Base-by-base conservation (phyloP, 768 basidiomycete genomes). In the Kwoniella newhampshirensis region DNA sequence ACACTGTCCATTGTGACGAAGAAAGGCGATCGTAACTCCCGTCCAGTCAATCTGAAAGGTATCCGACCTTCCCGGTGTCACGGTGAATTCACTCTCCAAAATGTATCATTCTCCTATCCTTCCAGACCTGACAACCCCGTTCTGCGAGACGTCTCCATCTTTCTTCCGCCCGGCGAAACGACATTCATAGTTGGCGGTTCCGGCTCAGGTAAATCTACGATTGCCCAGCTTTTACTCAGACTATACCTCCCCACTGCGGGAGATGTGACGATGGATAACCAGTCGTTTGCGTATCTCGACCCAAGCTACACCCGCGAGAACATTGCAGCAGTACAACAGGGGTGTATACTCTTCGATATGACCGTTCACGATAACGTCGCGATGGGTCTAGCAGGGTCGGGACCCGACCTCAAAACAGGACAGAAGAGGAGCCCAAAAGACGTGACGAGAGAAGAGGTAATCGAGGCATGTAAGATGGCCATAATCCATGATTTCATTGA, bases 351-450 rank as follows among this genome's bases (percentile, higher is more conserved):
- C 3, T 89, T 91, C 63, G 87, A 88, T 50, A 83, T 85, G 68
- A 86, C 79, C 12, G 80, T 97, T 0, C 86, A 87, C 66, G 88
- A 93, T 64, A 97, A 97, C 66, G 82, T 96, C 57, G 87, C 88
- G 0, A 82, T 94, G 57, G 90, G 86, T 3, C 77, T 85, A 4
- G 83, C 84, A 6, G 84, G 83, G 5, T 63, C 71, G 21, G 62
- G 62, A 12, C 71, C 74, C 8, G 77, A 63, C 27, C 41, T 51
- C 17, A 54, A 46, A 23, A 64, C 59, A 12, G 60, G 62, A 12
- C 74, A 63, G 54, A 62, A 71, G 18, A 74, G 81, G 27, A 62
- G 70, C 3, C 80, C 81, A 0, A 77, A 81, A 51, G 80, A 83
- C 21, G 86, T 85, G 18, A 82, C 82, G 1, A 77, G 84, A 35